Evolutionary conservation across 2,329 filamentous ascomycete genomes (phyloP), one percentile per base, ranked within the genome.

Genomic region (Pyrenochaeta sp.): DNA sequence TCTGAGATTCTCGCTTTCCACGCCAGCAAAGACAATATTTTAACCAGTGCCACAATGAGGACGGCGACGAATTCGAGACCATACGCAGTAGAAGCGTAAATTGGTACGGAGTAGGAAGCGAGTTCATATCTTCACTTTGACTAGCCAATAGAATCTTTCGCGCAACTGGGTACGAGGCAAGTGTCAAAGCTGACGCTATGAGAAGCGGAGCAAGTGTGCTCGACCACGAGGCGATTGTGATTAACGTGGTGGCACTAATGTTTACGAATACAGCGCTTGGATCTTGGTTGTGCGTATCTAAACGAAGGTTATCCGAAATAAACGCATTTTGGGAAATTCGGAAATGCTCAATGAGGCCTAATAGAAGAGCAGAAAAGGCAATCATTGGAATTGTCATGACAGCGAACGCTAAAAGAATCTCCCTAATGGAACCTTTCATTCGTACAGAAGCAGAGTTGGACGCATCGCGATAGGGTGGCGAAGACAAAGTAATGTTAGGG

Each of bases 371-470:
- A 1, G 35, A 39, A 20, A 49, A 42, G 15, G 27, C 20, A 14
- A 49, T 7, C 46, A 49, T 49, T 4, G 46, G 46, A 4, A 49
- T 17, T 17, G 36, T 42, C 35, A 49, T 49, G 6, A 42, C 30
- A 7, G 23, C 23, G 23, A 49, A 49, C 10, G 46, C 46, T 11
- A 42, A n/a, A n/a, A 41, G 7, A 10, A 49, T 49, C 18, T 49
- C 46, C 18, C 15, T 32, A 18, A 42, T n/a, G n/a, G 35, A 36
- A 7, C 46, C 46, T 41, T 35, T 14, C 21, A 49, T 42, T 7
- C 46, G 46, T 31, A 5, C 27, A 9, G 39, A n/a, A 14, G 3
- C 12, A 10, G 14, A 12, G 15, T 27, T 20, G 20, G 20, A 12
- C 7, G 20, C 23, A 27, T 27, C 23, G 23, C 23, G 4, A 27